Evolutionary conservation across 345 rosid genomes (phyloP), one percentile per base, ranked within the genome.

Genomic region (Brassica juncea): DNA sequence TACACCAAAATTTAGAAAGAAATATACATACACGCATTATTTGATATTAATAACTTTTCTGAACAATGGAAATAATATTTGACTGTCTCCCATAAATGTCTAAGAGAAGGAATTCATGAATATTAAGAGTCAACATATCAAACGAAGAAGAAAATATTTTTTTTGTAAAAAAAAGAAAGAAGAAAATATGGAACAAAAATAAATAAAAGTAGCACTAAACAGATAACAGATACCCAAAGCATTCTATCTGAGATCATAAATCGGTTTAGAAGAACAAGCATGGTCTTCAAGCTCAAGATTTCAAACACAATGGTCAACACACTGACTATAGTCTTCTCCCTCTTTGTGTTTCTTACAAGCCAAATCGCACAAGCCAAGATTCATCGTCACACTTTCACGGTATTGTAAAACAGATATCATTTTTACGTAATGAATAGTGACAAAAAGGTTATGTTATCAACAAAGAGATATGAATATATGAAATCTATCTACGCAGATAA

Each of bases 361-460:
- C 67, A 37, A 62, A 63, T 64, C 8, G 28, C 67, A 2, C 72
- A 75, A 39, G 68, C 79, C 54, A 70, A 75, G 72, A 64, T 64
- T 63, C 79, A 74, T 25, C 75, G 37, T 54, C 83, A 80, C 31
- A 80, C 71, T 39, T 80, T 80, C 34, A 21, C 3, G 83, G 83
- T 80, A 80, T 28, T 39, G 52, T 62, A 25, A 11, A 31, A 30
- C 9, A 32, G 23, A 21, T n/a, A 2, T 12, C 37, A 12, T n/a
- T 9, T 54, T 35, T 27, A 76, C 60, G 31, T 16, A 28, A 4
- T 1, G 0, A 23, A 61, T 0, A 60, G 5, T 12, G 2, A 27
- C 2, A n/a, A 49, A 30, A 28, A 62, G 9, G 1, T 12, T 23
- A 59, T 59, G 2, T 23, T 57, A 14, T 57, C 12, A 57, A 21